These are phyloP conservation scores for Pharnaceum exiguum DNA, from an alignment of 148 eudicot species.

Conservation along the genomic window DNA sequence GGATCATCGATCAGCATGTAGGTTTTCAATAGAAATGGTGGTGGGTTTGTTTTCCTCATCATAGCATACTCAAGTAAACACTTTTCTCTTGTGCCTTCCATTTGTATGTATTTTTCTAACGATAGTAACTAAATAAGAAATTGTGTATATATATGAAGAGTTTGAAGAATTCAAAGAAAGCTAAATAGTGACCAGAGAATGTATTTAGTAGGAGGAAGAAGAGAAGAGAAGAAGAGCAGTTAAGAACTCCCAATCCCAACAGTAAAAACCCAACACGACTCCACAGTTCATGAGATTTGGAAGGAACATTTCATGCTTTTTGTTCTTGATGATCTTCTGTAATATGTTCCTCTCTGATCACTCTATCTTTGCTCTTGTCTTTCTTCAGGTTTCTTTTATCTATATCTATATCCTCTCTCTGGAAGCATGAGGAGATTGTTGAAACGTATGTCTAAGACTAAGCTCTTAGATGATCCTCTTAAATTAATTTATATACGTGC, in stretches of 20 bases:
- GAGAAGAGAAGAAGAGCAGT: slow-evolving; percentile 88
- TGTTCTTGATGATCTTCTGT: neutral
- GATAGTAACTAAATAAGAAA: neutral
- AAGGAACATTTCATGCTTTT: slow-evolving; percentile 12
- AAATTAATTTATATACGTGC: too few relatives aligned
- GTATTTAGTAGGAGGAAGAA: slow-evolving; percentile 5
- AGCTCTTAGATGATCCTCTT: slow-evolving; percentile 2
- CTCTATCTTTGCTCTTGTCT: neutral
- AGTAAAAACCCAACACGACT: slow-evolving; percentile 75
- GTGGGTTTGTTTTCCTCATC: slow-evolving; percentile 51
- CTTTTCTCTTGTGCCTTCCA: slow-evolving; percentile 28
- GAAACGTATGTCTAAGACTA: slow-evolving; percentile 14
- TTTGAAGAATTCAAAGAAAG: neutral
- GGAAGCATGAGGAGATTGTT: slow-evolving; percentile 17
- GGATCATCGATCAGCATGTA: slow-evolving; percentile 89
- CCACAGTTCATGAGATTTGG: slow-evolving; percentile 81
- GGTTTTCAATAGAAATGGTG: slow-evolving; percentile 85
- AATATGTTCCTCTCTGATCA: neutral
- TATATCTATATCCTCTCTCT: neutral
- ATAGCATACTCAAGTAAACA: slow-evolving; percentile 31
- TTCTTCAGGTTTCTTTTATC: neutral
- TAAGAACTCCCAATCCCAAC: slow-evolving; percentile 86
- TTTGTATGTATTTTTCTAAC: neutral
- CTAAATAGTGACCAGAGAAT: neutral
- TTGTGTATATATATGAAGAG: neutral